phyloP scores from a whole-genome alignment of 768 basidiomycete species.

The Trametes villosa region DNA sequence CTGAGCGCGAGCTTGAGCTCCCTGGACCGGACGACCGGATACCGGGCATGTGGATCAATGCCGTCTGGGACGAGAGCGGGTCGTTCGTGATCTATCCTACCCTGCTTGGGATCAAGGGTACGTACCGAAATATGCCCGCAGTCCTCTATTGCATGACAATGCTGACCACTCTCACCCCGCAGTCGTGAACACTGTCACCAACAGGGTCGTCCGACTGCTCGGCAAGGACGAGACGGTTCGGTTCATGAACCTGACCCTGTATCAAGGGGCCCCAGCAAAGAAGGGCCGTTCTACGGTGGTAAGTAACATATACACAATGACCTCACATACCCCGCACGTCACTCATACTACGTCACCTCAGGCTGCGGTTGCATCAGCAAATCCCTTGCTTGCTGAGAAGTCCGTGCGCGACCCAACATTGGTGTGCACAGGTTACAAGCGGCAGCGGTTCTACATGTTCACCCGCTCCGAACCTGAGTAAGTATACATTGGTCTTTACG shows the following conservation, averaged over 20 bases:
- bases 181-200: slow-evolving; percentile 96
- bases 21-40: slow-evolving; percentile 73
- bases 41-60: slow-evolving; percentile 83
- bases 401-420: slow-evolving; percentile 86
- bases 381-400: slow-evolving; percentile 90
- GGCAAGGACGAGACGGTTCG: slow-evolving; percentile 95
- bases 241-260: slow-evolving; percentile 86
- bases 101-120: slow-evolving; percentile 93
- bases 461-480: slow-evolving; percentile 90
- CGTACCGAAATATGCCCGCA: slow-evolving; percentile 14
- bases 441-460: slow-evolving; percentile 93
- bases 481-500: slow-evolving; percentile 34
- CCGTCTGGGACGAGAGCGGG: slow-evolving; percentile 98
- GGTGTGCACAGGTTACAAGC: slow-evolving; percentile 92
- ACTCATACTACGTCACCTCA: slow-evolving; percentile 34
- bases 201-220: slow-evolving; percentile 83
- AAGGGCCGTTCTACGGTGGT: slow-evolving; percentile 83
- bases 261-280: slow-evolving; percentile 94
- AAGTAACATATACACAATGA: slow-evolving; percentile 36
- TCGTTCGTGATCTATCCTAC: slow-evolving; percentile 94
- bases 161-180: background rate
- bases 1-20: slow-evolving; percentile 89
- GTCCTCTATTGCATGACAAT: background rate
- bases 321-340: background rate
- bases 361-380: slow-evolving; percentile 96